A percentile compares a stretch with the other conserved stretches of the same genome.
These are phyloP conservation scores for Collybiopsis luxurians DNA, from an alignment of 768 basidiomycete species.

Conservation along the genomic window DNA sequence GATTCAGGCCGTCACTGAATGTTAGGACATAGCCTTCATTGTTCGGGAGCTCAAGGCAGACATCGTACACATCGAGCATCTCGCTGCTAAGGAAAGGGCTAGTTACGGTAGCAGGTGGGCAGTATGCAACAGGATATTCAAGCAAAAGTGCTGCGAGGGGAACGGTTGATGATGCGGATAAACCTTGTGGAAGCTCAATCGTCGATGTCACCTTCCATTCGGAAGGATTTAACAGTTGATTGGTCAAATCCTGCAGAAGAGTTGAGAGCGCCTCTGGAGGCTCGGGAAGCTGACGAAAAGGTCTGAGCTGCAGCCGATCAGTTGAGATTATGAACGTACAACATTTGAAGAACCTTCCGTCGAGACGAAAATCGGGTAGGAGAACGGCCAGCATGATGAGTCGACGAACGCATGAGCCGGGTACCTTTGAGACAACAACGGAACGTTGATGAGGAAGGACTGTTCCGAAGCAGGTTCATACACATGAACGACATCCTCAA, in stretches of 20 bases:
- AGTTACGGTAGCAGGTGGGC: slow-evolving; percentile 31
- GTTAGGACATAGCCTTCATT: not conserved
- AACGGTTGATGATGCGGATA: slow-evolving; percentile 24
- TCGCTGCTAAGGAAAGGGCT: slow-evolving; percentile 43
- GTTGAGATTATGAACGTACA: not conserved
- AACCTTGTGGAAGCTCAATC: slow-evolving; percentile 5
- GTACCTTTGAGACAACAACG: not conserved
- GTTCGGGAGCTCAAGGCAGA: slow-evolving; percentile 19
- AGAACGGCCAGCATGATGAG: not conserved
- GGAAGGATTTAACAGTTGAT: not conserved
- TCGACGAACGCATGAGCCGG: not conserved
- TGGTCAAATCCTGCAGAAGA: not conserved
- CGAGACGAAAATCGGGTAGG: not conserved
- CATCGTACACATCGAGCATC: slow-evolving; percentile 51
- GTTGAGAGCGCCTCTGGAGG: not conserved
- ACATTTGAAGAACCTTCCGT: not conserved
- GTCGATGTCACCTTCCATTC: not conserved
- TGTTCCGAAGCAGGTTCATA: slow-evolving; percentile 46
- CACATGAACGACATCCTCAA: slow-evolving; percentile 40
- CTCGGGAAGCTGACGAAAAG: not conserved
- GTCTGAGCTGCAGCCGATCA: not conserved
- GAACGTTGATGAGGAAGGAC: slow-evolving; percentile 52
- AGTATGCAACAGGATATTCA: slow-evolving; percentile 58
- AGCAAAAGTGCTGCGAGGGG: slow-evolving; percentile 59
- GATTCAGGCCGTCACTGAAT: not conserved